Evolutionary conservation across 345 rosid species (phyloP).

Genomic region (Rhodomyrtus tomentosa): DNA sequence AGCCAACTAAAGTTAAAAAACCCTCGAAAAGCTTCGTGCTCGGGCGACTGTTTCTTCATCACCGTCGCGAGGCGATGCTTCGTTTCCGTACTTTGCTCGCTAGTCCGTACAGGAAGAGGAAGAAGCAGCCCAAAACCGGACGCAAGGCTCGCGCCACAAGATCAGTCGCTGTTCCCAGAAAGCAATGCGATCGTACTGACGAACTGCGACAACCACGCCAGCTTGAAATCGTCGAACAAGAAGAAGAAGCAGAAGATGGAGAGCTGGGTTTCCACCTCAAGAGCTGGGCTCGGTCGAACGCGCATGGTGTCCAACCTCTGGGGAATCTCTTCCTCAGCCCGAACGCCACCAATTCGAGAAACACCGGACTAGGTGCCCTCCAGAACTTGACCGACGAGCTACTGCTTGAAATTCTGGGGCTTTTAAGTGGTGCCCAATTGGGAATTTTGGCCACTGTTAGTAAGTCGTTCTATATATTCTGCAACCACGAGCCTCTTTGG

Average conservation of each 20-base stretch:
- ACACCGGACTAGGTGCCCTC: conserved; percentile 77
- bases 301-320: conserved; percentile 76
- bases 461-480: conserved; percentile 63
- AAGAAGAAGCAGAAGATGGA: conserved; percentile 24
- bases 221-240: not conserved
- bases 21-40: not conserved
- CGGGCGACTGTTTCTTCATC: not conserved
- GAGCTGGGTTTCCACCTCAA: conserved; percentile 51
- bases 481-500: conserved; percentile 80
- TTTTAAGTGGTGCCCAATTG: conserved; percentile 39
- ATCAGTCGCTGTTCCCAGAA: conserved; percentile 6
- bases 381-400: conserved; percentile 63
- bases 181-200: not conserved
- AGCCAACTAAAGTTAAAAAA: not conserved
- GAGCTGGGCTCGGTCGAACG: conserved; percentile 34
- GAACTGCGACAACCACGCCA: not conserved
- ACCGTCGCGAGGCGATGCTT: not conserved
- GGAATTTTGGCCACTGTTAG: conserved; percentile 66
- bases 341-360: conserved; percentile 48
- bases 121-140: not conserved
- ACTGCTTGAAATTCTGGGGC: conserved; percentile 66
- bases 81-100: not conserved
- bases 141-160: conserved; percentile 7
- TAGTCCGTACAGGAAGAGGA: conserved; percentile 11
- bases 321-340: conserved; percentile 65